Evolutionary conservation across 192 early-diverging fungal species (phyloP), one percentile per base, ranked within the genome.

Genomic region (Backusella tuberculispora): DNA sequence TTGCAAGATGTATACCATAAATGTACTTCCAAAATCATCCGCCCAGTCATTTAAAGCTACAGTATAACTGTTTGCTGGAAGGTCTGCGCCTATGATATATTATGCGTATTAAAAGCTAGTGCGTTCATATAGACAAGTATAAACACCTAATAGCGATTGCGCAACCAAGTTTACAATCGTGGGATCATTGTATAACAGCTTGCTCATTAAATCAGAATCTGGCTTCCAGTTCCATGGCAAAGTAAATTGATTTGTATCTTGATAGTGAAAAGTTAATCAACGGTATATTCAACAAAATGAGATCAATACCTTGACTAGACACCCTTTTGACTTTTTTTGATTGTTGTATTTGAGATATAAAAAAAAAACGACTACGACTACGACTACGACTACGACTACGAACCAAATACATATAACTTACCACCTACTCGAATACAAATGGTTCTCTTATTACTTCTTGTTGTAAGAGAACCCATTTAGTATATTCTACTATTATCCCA

Each of bases 371-470:
- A 29, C 56, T 60, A 29, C 56, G 56, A 60, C 56, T 60, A 29
- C 56, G 56, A 60, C 56, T 60, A 29, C 56, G 56, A 60, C 56
- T 60, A 29, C 26, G 56, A 60, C 56, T n/a, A 60, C n/a, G n/a
- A 13, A n/a, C 19, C 19, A 34, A 63, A 63, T 26, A 19, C 29
- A 9, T 19, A 26, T 26, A 63, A 26, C 12, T 63, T 19, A n/a
- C 24, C 19, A 17, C n/a, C n/a, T n/a, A n/a, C n/a, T n/a, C n/a
- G n/a, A n/a, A n/a, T n/a, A n/a, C n/a, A n/a, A n/a, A n/a, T n/a
- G n/a, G n/a, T n/a, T n/a, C n/a, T n/a, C n/a, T n/a, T n/a, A n/a
- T n/a, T n/a, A n/a, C n/a, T n/a, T n/a, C n/a, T n/a, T n/a, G n/a
- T n/a, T n/a, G n/a, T n/a, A n/a, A n/a, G n/a, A n/a, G n/a, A n/a